Evolutionary conservation across 257 asterid species (phyloP).

Genomic region (Nicotiana tabacum): DNA sequence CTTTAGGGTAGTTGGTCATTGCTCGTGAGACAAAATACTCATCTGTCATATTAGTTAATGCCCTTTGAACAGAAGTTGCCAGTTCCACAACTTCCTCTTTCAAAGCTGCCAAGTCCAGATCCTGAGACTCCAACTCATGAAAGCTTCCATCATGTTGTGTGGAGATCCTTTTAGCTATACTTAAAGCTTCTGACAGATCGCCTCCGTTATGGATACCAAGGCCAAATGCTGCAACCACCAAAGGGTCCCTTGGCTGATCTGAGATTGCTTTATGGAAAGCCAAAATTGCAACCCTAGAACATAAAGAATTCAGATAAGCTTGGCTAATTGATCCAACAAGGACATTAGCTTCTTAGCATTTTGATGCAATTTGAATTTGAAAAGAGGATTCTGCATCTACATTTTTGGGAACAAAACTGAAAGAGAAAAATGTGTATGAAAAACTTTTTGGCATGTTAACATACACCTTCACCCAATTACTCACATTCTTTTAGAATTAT

Average conservation of each 20-base stretch:
- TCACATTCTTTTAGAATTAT: neutral
- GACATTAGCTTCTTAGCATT: neutral
- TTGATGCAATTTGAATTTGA: neutral
- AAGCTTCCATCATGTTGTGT: conserved; percentile 46
- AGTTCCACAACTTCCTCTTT: conserved; percentile 42
- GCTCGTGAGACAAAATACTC: conserved; percentile 70
- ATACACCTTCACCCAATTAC: neutral
- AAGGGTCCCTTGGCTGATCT: conserved; percentile 64
- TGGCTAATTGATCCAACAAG: neutral
- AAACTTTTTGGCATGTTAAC: neutral
- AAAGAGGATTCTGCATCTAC: neutral
- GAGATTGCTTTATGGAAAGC: conserved; percentile 82
- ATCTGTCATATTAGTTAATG: conserved; percentile 57
- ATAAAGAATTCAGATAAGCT: conserved; percentile 13
- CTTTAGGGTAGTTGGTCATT: conserved; percentile 78
- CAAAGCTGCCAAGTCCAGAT: conserved; percentile 30
- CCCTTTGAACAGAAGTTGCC: conserved; percentile 50
- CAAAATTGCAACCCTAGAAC: conserved; percentile 73
- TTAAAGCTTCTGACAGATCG: conserved; percentile 63
- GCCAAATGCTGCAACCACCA: conserved; percentile 68
- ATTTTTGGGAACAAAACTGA: neutral
- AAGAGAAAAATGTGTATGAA: neutral
- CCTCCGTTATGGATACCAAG: conserved; percentile 85
- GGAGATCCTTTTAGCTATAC: conserved; percentile 50
- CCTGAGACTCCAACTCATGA: conserved; percentile 44